Evolutionary conservation across 805 yeast species (phyloP).

Genomic region (Sungouiozyma intestinalis): DNA sequence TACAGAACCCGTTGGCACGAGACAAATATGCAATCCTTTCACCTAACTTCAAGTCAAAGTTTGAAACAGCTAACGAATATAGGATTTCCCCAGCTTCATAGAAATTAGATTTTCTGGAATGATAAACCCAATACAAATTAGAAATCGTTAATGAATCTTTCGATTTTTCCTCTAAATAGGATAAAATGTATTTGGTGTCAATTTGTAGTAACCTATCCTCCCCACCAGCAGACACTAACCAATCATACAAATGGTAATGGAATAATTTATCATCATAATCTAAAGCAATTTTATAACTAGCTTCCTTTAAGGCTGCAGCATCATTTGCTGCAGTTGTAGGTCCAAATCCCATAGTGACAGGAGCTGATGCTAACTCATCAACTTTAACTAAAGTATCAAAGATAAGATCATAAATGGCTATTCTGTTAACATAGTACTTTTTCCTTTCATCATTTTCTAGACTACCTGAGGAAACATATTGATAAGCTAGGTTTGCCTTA

Average conservation of each 20-base stretch:
- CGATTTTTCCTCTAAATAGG: conserved; percentile 63
- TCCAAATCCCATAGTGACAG: conserved; percentile 2
- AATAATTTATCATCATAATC: conserved; percentile 71
- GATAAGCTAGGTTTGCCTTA: conserved; percentile 46
- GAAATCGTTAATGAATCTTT: conserved; percentile 60
- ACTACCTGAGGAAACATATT: conserved; percentile 44
- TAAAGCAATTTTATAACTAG: conserved; percentile 65
- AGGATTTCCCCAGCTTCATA: conserved; percentile 77
- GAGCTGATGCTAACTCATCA: conserved; percentile 46
- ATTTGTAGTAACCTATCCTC: conserved; percentile 69
- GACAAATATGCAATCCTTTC: conserved; percentile 82
- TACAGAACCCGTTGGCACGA: conserved; percentile 87
- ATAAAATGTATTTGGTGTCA: conserved; percentile 70
- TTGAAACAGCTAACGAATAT: conserved; percentile 62
- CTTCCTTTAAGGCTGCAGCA: conserved; percentile 44
- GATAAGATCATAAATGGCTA: conserved; percentile 56
- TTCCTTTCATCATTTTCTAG: conserved; percentile 42
- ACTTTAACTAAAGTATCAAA: conserved; percentile 66
- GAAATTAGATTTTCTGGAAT: conserved; percentile 70
- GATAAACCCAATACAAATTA: conserved; percentile 78
- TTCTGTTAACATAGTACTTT: conserved; percentile 41
- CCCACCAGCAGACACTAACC: conserved; percentile 74
- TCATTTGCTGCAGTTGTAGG: conserved; percentile 20
- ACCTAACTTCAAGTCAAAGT: conserved; percentile 53
- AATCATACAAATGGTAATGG: conserved; percentile 85